Base-by-base conservation (phyloP, 2,329 filamentous ascomycete species). In the Neonectria neomacrospora region DNA sequence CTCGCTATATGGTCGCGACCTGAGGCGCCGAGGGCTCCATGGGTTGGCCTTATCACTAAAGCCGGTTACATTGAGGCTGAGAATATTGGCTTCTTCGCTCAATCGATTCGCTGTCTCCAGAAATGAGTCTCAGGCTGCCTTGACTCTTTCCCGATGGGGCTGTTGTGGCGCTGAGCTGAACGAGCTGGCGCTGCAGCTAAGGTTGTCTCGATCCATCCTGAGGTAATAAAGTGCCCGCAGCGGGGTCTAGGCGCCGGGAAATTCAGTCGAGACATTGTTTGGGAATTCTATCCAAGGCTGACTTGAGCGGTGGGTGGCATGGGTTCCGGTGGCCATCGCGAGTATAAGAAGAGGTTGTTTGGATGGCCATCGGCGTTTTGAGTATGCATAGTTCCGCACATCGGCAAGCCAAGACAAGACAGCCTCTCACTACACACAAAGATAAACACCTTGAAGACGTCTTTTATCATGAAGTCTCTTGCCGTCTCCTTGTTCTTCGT, bases 401-500 rank as follows among this genome's bases (percentile, higher is more conserved):
- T 14, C 26, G 11, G 37, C 37, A 41, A 41, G n/a, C 28, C n/a
- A 50, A 50, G 28, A 50, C 37, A 41, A 30, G 18, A 20, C 11
- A 2, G 20, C 6, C 10, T 20, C 28, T 20, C 18, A 5, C 47
- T 22, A 50, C n/a, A 20, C 10, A 12, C n/a, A 11, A 20, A 14
- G 5, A 4, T n/a, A 50, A 37, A 14, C 5, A 32, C n/a, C 11
- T n/a, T 32, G 26, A 18, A 32, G 32, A 9, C n/a, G 5, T 6
- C n/a, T 2, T n/a, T 28, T 22, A 47, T 47, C 42, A 52, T 58
- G 55, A 60, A 54, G 45, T 30, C 53, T 41, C 34, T 61, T 28
- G 18, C 44, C 10, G 34, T 54, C 14, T 48, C 39, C 6, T 20
- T 66, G 30, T 8, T 64, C 47, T 42, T 64, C 37, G 44, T 56